A percentile compares a stretch with the other conserved stretches of the same genome.
phyloP scores from a whole-genome alignment of 352 stramenopile species.

The Thraustochytrium sp. region DNA sequence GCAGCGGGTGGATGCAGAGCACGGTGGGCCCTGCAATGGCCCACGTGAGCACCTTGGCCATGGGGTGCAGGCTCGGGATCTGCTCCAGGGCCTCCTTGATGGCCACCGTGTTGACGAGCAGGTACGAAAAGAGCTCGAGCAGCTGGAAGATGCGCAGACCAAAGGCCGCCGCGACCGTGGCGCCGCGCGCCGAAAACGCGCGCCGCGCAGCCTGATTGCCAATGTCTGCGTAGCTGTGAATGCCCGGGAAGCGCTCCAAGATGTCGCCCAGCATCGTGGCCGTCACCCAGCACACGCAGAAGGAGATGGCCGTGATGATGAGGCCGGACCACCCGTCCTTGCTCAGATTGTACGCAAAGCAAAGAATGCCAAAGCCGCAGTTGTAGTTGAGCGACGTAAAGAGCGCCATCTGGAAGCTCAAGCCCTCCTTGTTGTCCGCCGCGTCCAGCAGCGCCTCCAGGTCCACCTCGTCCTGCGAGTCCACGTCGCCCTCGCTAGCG shows the following conservation, averaged over 20 bases:
- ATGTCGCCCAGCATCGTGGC: constrained; percentile 25
- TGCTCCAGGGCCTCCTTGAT: constrained; percentile 4
- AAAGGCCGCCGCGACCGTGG: neutral
- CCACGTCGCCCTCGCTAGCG: constrained; percentile 6
- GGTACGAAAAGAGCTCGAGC: constrained; percentile 39
- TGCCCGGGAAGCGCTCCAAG: neutral
- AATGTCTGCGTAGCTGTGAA: constrained; percentile 37
- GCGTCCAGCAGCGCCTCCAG: neutral
- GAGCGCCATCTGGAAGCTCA: constrained; percentile 17
- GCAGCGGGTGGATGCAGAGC: neutral
- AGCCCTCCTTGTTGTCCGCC: constrained; percentile 12
- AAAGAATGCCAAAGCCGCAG: constrained; percentile 8
- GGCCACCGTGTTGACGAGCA: constrained; percentile 6
- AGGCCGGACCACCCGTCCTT: neutral
- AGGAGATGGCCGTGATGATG: neutral
- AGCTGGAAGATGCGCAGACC: constrained; percentile 21
- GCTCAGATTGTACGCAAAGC: constrained; percentile 18
- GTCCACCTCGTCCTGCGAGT: constrained; percentile 4
- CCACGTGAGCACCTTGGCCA: neutral
- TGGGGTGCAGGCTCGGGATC: neutral
- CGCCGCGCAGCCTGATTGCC: neutral
- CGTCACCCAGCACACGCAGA: constrained; percentile 5
- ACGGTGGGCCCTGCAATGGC: neutral
- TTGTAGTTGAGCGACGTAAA: constrained; percentile 44
- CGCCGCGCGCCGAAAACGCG: neutral